phyloP scores from a whole-genome alignment of 2,329 filamentous ascomycete species.

The Xylariaceae sp. region DNA sequence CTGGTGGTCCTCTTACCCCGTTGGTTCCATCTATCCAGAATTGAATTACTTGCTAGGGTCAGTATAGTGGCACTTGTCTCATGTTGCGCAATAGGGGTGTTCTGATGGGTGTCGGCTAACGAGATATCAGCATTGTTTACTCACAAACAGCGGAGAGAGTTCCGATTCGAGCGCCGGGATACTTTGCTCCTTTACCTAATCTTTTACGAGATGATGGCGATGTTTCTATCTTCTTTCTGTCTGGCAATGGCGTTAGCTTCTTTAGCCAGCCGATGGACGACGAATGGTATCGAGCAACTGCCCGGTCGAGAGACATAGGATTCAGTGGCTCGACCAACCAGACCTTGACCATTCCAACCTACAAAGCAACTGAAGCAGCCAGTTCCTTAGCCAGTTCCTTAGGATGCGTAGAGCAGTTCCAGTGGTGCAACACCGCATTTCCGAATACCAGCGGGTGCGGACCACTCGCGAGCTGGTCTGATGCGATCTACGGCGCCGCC shows the following conservation, averaged over 20 bases:
- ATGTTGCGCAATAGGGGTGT: too few relatives aligned
- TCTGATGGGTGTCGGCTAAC: too few relatives aligned
- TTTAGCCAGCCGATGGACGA: slow-evolving; percentile 8
- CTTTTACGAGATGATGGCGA: slow-evolving; percentile 1
- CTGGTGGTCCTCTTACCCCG: too few relatives aligned
- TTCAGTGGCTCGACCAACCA: neutral
- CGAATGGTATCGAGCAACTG: slow-evolving; percentile 16
- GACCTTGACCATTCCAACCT: too few relatives aligned
- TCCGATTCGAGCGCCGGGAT: too few relatives aligned
- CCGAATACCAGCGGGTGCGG: slow-evolving; percentile 10
- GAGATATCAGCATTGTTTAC: too few relatives aligned
- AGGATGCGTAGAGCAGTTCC: slow-evolving; percentile 12
- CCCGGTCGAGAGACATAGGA: neutral
- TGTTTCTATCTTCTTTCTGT: slow-evolving; percentile 8
- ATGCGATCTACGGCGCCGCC: slow-evolving; percentile 8
- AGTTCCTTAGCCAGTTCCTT: too few relatives aligned
- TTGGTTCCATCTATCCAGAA: too few relatives aligned
- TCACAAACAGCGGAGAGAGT: too few relatives aligned
- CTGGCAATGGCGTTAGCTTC: slow-evolving; percentile 14
- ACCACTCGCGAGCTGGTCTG: slow-evolving; percentile 3
- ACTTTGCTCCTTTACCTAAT: neutral
- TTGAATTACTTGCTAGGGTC: too few relatives aligned
- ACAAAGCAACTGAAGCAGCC: slow-evolving; percentile 6
- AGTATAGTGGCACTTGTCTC: too few relatives aligned
- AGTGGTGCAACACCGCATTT: slow-evolving; percentile 16